Conservation (phyloP, 495 filamentous ascomycete genomes). For the Penicillium odoratum region DNA sequence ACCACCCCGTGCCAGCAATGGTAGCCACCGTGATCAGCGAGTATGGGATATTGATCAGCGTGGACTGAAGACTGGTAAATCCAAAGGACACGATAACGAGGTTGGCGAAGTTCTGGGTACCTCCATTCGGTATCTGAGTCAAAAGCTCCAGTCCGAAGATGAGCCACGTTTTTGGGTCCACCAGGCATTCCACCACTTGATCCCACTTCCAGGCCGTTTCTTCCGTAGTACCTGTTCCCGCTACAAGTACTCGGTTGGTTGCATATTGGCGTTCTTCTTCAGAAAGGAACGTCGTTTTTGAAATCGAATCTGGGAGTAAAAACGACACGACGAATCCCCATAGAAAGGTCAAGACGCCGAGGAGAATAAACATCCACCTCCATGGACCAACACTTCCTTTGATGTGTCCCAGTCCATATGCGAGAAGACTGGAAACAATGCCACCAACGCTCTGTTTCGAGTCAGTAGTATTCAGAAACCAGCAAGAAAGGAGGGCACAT, state of each 20-base stretch:
- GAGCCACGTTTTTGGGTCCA: constrained; percentile 61
- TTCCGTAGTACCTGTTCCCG: constrained; percentile 48
- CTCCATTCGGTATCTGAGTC: constrained; percentile 45
- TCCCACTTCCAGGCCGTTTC: constrained; percentile 56
- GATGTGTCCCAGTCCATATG: constrained; percentile 57
- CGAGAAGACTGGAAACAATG: constrained; percentile 55
- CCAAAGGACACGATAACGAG: constrained; percentile 47
- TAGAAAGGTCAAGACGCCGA: constrained; percentile 54
- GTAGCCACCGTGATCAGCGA: constrained; percentile 41
- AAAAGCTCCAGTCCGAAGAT: constrained; percentile 59
- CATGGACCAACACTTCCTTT: constrained; percentile 48
- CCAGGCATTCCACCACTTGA: constrained; percentile 52
- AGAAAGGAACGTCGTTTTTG: constrained; percentile 57
- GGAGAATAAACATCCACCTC: constrained; percentile 53
- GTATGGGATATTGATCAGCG: constrained; percentile 43
- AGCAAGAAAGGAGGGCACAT: neutral
- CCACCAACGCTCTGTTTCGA: constrained; percentile 48
- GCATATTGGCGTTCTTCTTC: constrained; percentile 56
- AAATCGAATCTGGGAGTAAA: constrained; percentile 61
- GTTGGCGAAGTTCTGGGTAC: constrained; percentile 47
- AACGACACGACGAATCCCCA: constrained; percentile 55
- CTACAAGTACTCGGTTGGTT: constrained; percentile 45
- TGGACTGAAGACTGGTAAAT: constrained; percentile 42
- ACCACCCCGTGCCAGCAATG: constrained; percentile 39
- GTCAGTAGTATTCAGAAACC: neutral